Percentiles rank a stretch among this genome's conserved stretches.
Evolutionary conservation across 345 rosid genomes (phyloP).

Genomic region (Lagerstroemia speciosa): DNA sequence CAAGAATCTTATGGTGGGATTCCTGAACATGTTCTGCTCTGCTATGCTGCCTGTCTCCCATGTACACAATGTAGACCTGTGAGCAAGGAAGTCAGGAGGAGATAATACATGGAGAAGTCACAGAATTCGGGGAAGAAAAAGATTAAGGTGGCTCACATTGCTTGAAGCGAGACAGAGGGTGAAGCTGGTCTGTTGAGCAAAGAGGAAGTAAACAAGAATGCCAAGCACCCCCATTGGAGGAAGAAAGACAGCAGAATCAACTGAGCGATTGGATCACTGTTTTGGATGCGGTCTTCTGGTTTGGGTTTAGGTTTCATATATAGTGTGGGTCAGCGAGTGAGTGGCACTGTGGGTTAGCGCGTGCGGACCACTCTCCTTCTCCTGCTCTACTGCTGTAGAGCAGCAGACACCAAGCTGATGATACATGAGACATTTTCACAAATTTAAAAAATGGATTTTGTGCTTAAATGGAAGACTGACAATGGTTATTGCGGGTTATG

Average conservation of each 20-base stretch:
- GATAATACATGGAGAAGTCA: background rate
- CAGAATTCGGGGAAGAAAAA: background rate
- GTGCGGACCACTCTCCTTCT: constrained; percentile 3
- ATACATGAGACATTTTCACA: background rate
- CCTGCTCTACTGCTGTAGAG: constrained; percentile 9
- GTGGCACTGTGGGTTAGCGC: constrained; percentile 6
- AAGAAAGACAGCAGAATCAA: background rate
- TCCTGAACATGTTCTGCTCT: constrained; percentile 30
- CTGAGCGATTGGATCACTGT: background rate
- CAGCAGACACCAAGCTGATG: background rate
- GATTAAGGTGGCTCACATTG: constrained; percentile 21
- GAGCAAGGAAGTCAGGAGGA: constrained; percentile 1
- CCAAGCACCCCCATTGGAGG: constrained; percentile 3
- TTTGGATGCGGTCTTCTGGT: background rate
- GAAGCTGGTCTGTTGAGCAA: constrained; percentile 1
- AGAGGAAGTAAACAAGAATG: constrained; percentile 7
- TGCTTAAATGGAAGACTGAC: background rate
- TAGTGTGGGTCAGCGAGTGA: background rate
- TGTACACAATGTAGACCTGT: constrained; percentile 47
- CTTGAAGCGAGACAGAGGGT: constrained; percentile 21
- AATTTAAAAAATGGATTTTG: too few relatives aligned
- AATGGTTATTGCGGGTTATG: background rate
- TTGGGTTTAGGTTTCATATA: background rate
- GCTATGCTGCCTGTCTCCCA: constrained; percentile 30
- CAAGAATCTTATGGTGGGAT: constrained; percentile 36